Percentiles rank a stretch among this genome's conserved stretches.
These are phyloP conservation scores for Leucosporidium creatinivorum DNA, from an alignment of 768 basidiomycete species.

Conservation along the genomic window DNA sequence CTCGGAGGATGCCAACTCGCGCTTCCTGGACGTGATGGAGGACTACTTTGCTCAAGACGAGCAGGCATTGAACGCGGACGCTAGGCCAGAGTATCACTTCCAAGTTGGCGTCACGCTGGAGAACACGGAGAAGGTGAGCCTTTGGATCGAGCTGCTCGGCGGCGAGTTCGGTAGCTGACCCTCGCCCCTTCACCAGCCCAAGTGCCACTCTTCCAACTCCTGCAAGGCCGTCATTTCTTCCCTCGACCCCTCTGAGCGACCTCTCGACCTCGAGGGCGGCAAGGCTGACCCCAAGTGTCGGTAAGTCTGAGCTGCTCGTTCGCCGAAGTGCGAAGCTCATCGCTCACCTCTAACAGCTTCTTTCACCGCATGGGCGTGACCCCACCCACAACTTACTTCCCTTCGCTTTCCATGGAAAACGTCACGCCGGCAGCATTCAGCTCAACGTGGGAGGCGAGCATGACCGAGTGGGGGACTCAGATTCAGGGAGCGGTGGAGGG, in stretches of 20 bases:
- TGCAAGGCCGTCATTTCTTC: constrained; percentile 71
- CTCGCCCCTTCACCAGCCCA: constrained; percentile 34
- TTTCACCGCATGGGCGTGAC: constrained; percentile 43
- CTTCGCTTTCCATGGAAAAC: constrained; percentile 69
- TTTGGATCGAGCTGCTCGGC: constrained; percentile 46
- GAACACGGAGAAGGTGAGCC: constrained; percentile 73
- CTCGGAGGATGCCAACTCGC: constrained; percentile 67
- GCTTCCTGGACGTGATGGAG: constrained; percentile 82
- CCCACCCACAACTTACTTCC: constrained; percentile 50
- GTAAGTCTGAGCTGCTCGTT: constrained; percentile 40
- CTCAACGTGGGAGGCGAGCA: constrained; percentile 59
- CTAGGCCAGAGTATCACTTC: constrained; percentile 76
- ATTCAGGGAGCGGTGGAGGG: constrained; percentile 83
- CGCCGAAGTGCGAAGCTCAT: neutral
- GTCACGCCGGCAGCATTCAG: constrained; percentile 65
- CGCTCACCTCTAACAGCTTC: constrained; percentile 30
- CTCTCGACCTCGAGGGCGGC: constrained; percentile 56
- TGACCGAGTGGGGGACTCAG: constrained; percentile 77
- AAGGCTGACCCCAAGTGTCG: constrained; percentile 89
- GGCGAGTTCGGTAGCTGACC: neutral
- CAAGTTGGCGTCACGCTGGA: constrained; percentile 94
- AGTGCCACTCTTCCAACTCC: constrained; percentile 54
- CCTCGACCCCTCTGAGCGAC: constrained; percentile 70
- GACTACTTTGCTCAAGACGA: constrained; percentile 80
- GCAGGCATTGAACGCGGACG: constrained; percentile 60